phyloP scores from a whole-genome alignment of 768 basidiomycete species.

The Amanita subjunquillea region DNA sequence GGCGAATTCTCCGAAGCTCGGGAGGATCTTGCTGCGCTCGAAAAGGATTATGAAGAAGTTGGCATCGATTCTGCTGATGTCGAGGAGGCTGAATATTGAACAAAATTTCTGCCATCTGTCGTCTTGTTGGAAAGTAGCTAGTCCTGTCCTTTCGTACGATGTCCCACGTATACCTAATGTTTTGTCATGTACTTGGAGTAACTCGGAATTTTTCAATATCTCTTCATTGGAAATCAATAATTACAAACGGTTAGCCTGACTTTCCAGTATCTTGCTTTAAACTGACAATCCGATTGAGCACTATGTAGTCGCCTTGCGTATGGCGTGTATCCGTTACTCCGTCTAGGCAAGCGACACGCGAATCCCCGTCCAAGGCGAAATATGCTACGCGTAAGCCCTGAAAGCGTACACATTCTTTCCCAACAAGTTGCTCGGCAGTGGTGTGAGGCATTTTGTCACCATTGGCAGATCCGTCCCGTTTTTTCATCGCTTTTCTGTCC shows the following conservation, averaged over 20 bases:
- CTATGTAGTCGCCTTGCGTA: slow-evolving; percentile 66
- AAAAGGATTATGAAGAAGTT: slow-evolving; percentile 92
- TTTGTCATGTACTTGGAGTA: slow-evolving; percentile 10
- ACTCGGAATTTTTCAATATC: slow-evolving; percentile 7
- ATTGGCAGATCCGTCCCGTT: slow-evolving; percentile 17
- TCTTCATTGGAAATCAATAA: neutral
- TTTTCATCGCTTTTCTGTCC: slow-evolving; percentile 51
- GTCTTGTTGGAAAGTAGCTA: slow-evolving; percentile 9
- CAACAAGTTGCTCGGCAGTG: slow-evolving; percentile 72
- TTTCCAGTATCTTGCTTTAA: slow-evolving; percentile 94
- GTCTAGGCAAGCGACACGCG: slow-evolving; percentile 55
- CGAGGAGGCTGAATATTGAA: slow-evolving; percentile 35
- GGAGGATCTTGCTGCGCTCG: slow-evolving; percentile 94
- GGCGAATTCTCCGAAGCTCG: slow-evolving; percentile 98
- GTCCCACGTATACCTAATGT: slow-evolving; percentile 14
- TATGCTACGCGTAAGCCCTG: slow-evolving; percentile 94
- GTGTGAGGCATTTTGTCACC: slow-evolving; percentile 57
- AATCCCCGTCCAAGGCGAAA: slow-evolving; percentile 87
- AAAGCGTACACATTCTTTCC: slow-evolving; percentile 90
- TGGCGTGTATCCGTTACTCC: slow-evolving; percentile 30
- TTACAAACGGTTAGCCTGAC: slow-evolving; percentile 15
- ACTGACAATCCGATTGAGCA: slow-evolving; percentile 88
- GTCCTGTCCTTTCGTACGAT: slow-evolving; percentile 12
- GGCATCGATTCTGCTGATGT: slow-evolving; percentile 67
- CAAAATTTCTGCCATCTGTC: neutral